Evolutionary conservation across 2,329 filamentous ascomycete species (phyloP), one percentile per base, ranked within the genome.

Genomic region (Aspergillus quadrilineatus): DNA sequence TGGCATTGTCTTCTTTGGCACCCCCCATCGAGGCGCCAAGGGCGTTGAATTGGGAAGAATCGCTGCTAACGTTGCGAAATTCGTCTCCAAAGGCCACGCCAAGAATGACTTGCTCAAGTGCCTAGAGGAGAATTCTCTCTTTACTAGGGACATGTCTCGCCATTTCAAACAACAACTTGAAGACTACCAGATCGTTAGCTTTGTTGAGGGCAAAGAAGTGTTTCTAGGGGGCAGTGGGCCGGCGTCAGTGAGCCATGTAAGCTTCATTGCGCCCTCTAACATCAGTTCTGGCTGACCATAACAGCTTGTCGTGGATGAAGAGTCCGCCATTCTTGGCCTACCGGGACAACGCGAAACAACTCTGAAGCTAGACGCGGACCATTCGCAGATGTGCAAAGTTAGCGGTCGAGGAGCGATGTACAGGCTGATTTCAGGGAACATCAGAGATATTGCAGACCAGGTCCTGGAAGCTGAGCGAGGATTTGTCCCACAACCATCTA

Each of bases 311-410:
- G 70, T 73, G 3, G 68, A 73, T 30, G 71, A 73, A 59, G 67
- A 73, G 30, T 73, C 71, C 0, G 70, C 71, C 6, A 61, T 73
- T 6, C 65, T 73, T 5, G 70, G 71, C 7, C 55, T 71, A 3
- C 68, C 68, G 6, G 69, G 69, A 1, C 60, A 71, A 34, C 67
- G 70, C 8, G 70, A 73, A 56, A 72, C 70, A 1, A 69, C 69
- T 8, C 59, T 73, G 6, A 72, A 72, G 29, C 67, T 71, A 4
- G 69, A 73, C 41, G 70, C 70, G 15, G 69, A 72, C 54, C 69
- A 73, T 55, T 71, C 68, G 3, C 65, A 70, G 49, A 72, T 73
- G 70, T 73, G 70, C 60, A 73, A 71, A 51, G 59, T 70, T 4
- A 60, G 62, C 46, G 43, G 53, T 8, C 62, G 66, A 1, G 69